Percentiles rank a stretch among this genome's conserved stretches.
These are phyloP conservation scores for Melanogaster broomeanus DNA, from an alignment of 768 basidiomycete species.

Conservation along the genomic window DNA sequence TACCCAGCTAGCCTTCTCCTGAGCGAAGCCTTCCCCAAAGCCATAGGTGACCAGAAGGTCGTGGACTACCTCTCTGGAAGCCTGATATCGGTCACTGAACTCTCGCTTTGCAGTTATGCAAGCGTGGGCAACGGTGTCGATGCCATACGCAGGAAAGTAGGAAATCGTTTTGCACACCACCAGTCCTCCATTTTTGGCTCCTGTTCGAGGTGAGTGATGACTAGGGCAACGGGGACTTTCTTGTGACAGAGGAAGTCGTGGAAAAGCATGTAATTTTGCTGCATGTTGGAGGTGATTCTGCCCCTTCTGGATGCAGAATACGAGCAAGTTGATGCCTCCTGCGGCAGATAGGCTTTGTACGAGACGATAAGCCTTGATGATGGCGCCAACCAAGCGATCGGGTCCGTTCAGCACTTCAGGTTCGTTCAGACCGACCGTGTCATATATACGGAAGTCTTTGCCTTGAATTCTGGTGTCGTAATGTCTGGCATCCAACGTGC, in stretches of 20 bases:
- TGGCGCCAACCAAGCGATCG: slow-evolving; percentile 26
- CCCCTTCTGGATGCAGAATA: slow-evolving; percentile 40
- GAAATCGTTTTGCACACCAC: slow-evolving; percentile 31
- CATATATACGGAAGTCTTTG: slow-evolving; percentile 30
- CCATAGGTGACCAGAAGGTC: slow-evolving; percentile 21
- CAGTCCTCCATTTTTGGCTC: slow-evolving; percentile 37
- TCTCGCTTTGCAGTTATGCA: slow-evolving; percentile 35
- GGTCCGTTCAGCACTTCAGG: slow-evolving; percentile 25
- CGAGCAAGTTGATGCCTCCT: slow-evolving; percentile 41
- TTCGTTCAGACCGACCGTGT: slow-evolving; percentile 36
- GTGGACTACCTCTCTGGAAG: slow-evolving; percentile 22
- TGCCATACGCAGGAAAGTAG: slow-evolving; percentile 22
- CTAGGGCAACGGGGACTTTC: slow-evolving; percentile 32
- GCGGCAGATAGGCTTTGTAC: slow-evolving; percentile 29
- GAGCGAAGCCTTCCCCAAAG: slow-evolving; percentile 16
- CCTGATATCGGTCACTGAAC: slow-evolving; percentile 26
- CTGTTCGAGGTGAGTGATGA: slow-evolving; percentile 38
- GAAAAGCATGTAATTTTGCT: slow-evolving; percentile 34
- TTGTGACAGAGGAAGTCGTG: slow-evolving; percentile 34
- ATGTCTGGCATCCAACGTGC: slow-evolving; percentile 32
- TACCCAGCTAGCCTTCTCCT: slow-evolving; percentile 27
- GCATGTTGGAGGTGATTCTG: slow-evolving; percentile 28
- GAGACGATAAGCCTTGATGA: slow-evolving; percentile 36
- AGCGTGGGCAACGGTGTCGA: slow-evolving; percentile 29
- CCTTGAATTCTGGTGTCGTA: slow-evolving; percentile 26